Base-by-base conservation (phyloP, 148 eudicot species). In the Rhododendron ferrugineum region DNA sequence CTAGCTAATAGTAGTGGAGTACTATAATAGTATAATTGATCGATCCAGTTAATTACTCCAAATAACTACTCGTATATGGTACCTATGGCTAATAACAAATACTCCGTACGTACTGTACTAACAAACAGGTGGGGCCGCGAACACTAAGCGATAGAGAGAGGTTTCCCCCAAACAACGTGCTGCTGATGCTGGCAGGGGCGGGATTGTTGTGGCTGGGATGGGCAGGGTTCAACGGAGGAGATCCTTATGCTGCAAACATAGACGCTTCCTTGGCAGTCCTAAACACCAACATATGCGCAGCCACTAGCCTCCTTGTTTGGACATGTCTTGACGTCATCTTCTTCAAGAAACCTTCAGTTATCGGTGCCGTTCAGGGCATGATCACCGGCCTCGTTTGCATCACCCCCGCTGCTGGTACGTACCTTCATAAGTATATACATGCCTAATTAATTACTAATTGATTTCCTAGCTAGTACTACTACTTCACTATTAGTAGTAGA, bases 151-250 rank as follows among this genome's bases (percentile, higher is more conserved):
- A 79, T 18, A 47, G 81, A 28, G 81, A 79, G 60, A 79, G 81
- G 52, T 79, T 79, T 79, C 81, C 81, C 11, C 81, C 81, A 36
- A 79, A 79, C 58, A 79, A 79, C 34, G 81, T 79, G 58, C 58
- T 79, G 58, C 60, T 79, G 60, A 79, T 79, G 81, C 47, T 79
- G 81, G 81, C 56, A 5, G 81, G 81, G 11, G 81, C 81, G 34
- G 81, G 81, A 28, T 47, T 79, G 58, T 30, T 79, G 81, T 79
- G 81, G 81, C 50, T 79, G 58, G 81, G 81, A 11, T 79, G 81
- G 81, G 81, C 81, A 8, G 81, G 81, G 34, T 79, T 79, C 81
- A 79, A 79, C 81, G 81, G 81, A n/a, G 81, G 81, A 5, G 81
- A 79, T 26, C 81, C 81, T 2, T 79, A 79, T 56, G 7, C 18